Base-by-base conservation (phyloP, 352 stramenopile species). In the Globisporangium alternatum region DNA sequence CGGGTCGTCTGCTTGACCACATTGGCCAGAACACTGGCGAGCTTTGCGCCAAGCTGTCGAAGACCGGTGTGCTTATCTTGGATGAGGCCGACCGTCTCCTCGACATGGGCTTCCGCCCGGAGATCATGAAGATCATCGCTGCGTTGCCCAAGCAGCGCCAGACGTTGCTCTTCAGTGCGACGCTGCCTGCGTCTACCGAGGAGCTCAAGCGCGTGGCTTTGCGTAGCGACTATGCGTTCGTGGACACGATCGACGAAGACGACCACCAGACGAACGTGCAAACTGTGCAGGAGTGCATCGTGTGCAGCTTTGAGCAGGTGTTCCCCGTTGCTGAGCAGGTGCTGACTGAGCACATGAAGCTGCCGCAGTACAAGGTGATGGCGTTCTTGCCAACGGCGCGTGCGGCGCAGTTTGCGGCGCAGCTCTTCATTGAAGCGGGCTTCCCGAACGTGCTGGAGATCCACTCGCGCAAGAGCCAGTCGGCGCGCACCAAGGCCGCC, bases 11-110 rank as follows among this genome's bases (percentile, higher is more conserved):
- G 19, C 72, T 97, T 15, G 97, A 99, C 83, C 97, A 99, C 70
- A 75, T 99, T 37, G 83, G 94, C 64, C 97, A 98, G 68, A 76
- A 90, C 71, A 96, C 93, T 15, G 95, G 89, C 25, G 80, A 83
- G 30, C 95, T 98, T 56, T 77, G 78, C 2, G 48, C 54, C 37
- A 77, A 76, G 28, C 48, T 91, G 13, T 67, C 71, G 41, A 79
- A 91, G 64, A 44, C 74, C 9, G 69, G 69, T 52, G 76, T 88
- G 21, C 71, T 97, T 35, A 78, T 97, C 64, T 74, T 99, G 47
- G 97, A 99, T 70, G 97, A 99, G 85, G 95, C 91, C 3, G 97
- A 99, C 72, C 88, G 96, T 15, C 78, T 99, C 25, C 70, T 99
- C 21, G 97, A 99, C 75, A 98, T 98, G 88, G 96, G 97, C 10